phyloP scores from a whole-genome alignment of 108 stramenopile genomes.

The Skeletonema tropicum region DNA sequence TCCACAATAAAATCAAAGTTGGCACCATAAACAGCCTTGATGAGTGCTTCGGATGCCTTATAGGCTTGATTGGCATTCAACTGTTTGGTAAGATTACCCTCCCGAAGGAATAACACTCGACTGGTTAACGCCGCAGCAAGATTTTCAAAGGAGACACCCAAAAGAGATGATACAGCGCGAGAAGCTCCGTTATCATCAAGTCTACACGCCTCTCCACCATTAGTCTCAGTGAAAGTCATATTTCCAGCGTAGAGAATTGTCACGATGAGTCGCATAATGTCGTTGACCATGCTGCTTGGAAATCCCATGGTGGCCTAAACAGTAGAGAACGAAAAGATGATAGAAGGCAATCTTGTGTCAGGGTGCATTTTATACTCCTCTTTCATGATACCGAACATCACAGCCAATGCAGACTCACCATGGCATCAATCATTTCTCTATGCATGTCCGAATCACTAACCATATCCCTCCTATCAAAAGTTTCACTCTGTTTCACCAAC shows the following conservation, averaged over 20 bases:
- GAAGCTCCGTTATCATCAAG: constrained; percentile 52
- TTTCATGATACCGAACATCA: background rate
- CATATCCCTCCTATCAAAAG: constrained; percentile 81
- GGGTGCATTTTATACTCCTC: background rate
- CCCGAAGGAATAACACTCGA: constrained; percentile 52
- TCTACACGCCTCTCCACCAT: constrained; percentile 48
- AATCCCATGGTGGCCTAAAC: constrained; percentile 70
- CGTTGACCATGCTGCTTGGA: constrained; percentile 40
- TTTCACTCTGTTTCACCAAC: constrained; percentile 71
- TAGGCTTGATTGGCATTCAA: constrained; percentile 65
- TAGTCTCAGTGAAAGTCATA: constrained; percentile 59
- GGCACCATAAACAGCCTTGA: constrained; percentile 89
- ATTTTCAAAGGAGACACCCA: constrained; percentile 61
- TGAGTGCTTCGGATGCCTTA: constrained; percentile 86
- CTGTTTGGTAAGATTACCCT: constrained; percentile 55
- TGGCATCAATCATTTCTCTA: constrained; percentile 62
- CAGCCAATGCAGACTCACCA: constrained; percentile 44
- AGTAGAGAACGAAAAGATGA: constrained; percentile 29
- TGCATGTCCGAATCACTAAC: constrained; percentile 74
- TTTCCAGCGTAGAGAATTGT: constrained; percentile 78
- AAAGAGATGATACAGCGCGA: constrained; percentile 57
- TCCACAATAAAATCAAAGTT: constrained; percentile 78
- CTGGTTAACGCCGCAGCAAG: constrained; percentile 61
- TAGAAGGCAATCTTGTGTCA: background rate
- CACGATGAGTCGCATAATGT: constrained; percentile 60